Evolutionary conservation across 371 early-diverging fungal species (phyloP), one percentile per base, ranked within the genome.

Genomic region (Mortierella sp.): DNA sequence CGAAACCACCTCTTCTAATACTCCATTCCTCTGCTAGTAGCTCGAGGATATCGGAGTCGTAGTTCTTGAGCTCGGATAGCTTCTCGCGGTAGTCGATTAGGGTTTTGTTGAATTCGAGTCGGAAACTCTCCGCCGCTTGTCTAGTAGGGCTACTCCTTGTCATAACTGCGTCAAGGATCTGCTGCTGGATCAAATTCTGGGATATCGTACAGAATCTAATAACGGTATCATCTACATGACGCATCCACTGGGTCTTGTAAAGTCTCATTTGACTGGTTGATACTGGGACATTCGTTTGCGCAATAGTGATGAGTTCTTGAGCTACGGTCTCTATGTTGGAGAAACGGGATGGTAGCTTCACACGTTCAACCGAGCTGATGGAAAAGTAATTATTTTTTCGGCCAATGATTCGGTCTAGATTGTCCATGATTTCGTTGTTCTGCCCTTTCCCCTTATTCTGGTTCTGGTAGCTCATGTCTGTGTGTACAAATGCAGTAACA

Each of bases 201-300:
- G 37, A 9, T 3, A 37, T 37, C 37, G 3, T 37, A 9, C 37
- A 37, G 9, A n/a, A n/a, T 5, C 9, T 9, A 9, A 37, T 3
- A 37, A 37, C 37, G 9, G 9, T 37, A 37, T 37, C 37, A 37
- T 70, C 70, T 15, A 70, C 26, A 2, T 45, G 47, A 11, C 4
- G 43, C 70, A 70, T 70, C n/a, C 46, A 59, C 5, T 43, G 25
- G 1, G 70, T 53, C 55, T 70, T 70, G 59, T 44, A 25, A 9
- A 70, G 23, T 9, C 50, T 44, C 47, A 70, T 55, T 9, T 7
- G 4, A 5, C 30, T 57, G 26, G 64, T 19, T 5, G 53, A 18
- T 3, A 60, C 60, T 12, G 70, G 57, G 0, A 43, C 21, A 19
- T 70, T 70, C 14, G 21, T 14, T 23, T 7, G 23, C 6, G 64